phyloP scores from a whole-genome alignment of 345 rosid species.

The Bruguiera sexangula region DNA sequence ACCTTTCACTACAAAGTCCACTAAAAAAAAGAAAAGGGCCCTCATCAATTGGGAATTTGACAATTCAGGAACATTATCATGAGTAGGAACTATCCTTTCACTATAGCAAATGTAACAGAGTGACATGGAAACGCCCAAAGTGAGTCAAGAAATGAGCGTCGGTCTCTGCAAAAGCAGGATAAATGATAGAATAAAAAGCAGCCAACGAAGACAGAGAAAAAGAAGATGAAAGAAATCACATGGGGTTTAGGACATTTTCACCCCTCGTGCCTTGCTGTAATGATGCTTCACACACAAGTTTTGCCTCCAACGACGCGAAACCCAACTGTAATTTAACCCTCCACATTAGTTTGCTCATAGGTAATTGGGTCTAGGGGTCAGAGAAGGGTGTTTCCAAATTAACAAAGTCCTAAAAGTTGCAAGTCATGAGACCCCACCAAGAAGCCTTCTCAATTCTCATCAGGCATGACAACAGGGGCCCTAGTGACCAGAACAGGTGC shows the following conservation, averaged over 20 bases:
- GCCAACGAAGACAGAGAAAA: background rate
- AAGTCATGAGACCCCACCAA: constrained; percentile 9
- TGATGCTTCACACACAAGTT: constrained; percentile 24
- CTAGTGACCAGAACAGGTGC: background rate
- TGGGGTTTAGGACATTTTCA: constrained; percentile 16
- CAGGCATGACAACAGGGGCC: background rate
- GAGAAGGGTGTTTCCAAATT: background rate
- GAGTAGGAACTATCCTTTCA: constrained; percentile 21
- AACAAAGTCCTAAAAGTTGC: background rate
- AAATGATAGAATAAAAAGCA: background rate
- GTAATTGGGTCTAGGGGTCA: constrained; percentile 9
- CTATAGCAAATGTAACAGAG: background rate
- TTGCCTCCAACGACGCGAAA: constrained; percentile 27
- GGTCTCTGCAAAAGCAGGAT: constrained; percentile 22
- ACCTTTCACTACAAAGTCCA: background rate
- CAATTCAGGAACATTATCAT: constrained; percentile 18
- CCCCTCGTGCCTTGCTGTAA: constrained; percentile 30
- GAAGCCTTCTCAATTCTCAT: background rate
- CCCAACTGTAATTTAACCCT: constrained; percentile 17
- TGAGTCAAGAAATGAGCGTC: constrained; percentile 14
- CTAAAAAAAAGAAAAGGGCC: background rate
- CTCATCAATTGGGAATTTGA: constrained; percentile 16
- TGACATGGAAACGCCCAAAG: background rate
- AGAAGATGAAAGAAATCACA: constrained; percentile 19
- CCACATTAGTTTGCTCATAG: constrained; percentile 4